Conservation (phyloP, 2,329 filamentous ascomycete species). For the Fusarium buxicola region DNA sequence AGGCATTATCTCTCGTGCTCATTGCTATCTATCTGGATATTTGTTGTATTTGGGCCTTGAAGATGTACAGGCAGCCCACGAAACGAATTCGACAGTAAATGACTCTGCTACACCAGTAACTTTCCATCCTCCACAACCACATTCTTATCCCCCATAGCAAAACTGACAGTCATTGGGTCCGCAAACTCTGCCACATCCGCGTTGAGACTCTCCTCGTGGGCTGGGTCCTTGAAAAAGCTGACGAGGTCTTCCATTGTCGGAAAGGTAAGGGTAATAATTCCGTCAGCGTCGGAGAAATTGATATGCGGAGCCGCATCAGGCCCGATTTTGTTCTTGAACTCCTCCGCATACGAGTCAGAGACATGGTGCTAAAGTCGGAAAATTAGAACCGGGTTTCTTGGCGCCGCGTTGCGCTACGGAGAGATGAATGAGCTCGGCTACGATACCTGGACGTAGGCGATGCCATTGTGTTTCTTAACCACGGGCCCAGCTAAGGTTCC, state of each 20-base stretch:
- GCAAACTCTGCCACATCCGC: background rate
- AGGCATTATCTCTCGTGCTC: background rate
- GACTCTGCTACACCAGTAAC: background rate
- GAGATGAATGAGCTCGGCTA: background rate
- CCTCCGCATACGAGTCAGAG: background rate
- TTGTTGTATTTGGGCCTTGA: too few relatives aligned
- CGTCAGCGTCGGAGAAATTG: background rate
- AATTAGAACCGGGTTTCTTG: background rate
- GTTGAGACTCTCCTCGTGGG: background rate
- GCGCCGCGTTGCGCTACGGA: too few relatives aligned
- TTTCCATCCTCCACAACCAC: background rate
- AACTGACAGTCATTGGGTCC: background rate
- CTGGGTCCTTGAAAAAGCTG: slow-evolving; percentile 1
- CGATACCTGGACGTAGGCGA: background rate
- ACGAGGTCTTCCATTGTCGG: background rate
- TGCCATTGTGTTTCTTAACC: background rate
- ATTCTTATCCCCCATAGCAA: background rate
- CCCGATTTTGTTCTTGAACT: background rate
- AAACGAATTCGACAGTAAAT: too few relatives aligned
- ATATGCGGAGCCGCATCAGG: background rate
- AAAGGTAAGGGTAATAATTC: background rate
- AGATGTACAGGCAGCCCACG: too few relatives aligned
- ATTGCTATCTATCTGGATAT: too few relatives aligned
- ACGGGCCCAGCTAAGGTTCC: background rate
- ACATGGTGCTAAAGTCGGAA: background rate